phyloP scores from a whole-genome alignment of 495 filamentous ascomycete species.

The Trichocladium antarcticum region DNA sequence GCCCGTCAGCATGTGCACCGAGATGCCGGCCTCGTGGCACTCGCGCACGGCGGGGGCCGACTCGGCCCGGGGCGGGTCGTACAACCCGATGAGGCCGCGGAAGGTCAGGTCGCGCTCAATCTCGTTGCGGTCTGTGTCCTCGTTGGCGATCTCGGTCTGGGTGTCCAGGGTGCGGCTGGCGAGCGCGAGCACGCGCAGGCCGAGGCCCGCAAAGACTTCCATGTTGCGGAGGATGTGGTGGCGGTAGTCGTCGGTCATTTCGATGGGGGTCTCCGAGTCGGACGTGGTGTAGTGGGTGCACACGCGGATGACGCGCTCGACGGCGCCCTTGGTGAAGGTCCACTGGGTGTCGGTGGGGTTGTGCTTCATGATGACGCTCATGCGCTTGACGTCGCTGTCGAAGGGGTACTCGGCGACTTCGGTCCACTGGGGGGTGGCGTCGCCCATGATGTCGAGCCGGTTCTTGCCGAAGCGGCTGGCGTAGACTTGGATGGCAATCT shows the following conservation, averaged over 20 bases:
- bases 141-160: conserved; percentile 7
- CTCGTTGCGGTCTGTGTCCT: conserved; percentile 32
- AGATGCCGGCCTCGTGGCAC: conserved; percentile 60
- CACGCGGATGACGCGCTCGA: conserved; percentile 55
- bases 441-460: conserved; percentile 44
- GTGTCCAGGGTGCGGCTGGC: conserved; percentile 37
- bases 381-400: conserved; percentile 69
- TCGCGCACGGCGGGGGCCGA: conserved; percentile 53
- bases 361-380: conserved; percentile 60
- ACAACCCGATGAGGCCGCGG: conserved; percentile 56
- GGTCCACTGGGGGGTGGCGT: conserved; percentile 23
- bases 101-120: conserved; percentile 50
- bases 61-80: conserved; percentile 61
- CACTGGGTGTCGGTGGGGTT: conserved; percentile 25
- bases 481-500: conserved; percentile 74
- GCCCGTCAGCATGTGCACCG: conserved; percentile 74
- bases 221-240: conserved; percentile 51
- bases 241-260: conserved; percentile 49
- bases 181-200: conserved; percentile 65
- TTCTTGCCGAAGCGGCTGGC: conserved; percentile 58
- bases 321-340: conserved; percentile 70
- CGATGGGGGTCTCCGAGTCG: conserved; percentile 32
- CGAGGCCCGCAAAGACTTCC: conserved; percentile 54
- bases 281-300: conserved; percentile 17
- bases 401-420: conserved; percentile 69